Base-by-base conservation (phyloP, 2,329 filamentous ascomycete species). In the Sporothrix sp. region DNA sequence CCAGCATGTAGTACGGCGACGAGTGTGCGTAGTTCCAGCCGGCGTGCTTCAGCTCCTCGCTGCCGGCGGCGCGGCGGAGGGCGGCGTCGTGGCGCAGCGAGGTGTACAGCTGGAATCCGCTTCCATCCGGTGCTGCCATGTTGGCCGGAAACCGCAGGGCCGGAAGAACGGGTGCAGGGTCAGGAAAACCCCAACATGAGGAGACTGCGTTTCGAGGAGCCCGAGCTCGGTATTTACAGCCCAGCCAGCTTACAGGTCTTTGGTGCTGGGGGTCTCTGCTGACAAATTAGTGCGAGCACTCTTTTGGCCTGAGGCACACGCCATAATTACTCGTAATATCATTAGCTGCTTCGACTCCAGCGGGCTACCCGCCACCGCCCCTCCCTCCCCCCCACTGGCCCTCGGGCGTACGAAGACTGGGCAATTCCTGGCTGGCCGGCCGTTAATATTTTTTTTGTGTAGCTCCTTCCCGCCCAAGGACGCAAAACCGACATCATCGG, bases 1-100 rank as follows among this genome's bases (percentile, higher is more conserved):
- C 73, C 14, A 93, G 75, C 74, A 94, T 87, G 65, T 94, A 94
- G 58, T 87, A 82, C 0, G 82, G 77, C 8, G 80, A 85, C 7
- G 68, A 61, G 23, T 70, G 66, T 23, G 60, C 56, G 58, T 69
- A 71, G 59, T 81, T 81, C 68, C 73, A 82, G 16, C 71, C 76
- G 36, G 70, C 65, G 54, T 72, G 61, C 28, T 59, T 53, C 28
- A 70, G 62, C 1, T 62, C 63, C 30, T 61, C 58, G 50, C 66
- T 65, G 53, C 59, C 52, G 9, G 69, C 66, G 32, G 72, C 65
- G 7, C 66, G 56, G 7, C 69, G 60, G 33, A 91, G 74, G 2
- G 63, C 61, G 14, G 76, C 73, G 57, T 91, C 86, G 62, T 83
- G 87, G 49, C 86, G 82, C 51, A 89, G 70, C 1, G 85, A 84